These are phyloP conservation scores for Ceratocystis lukuohia DNA, from an alignment of 2,329 filamentous ascomycete species.

Conservation along the genomic window DNA sequence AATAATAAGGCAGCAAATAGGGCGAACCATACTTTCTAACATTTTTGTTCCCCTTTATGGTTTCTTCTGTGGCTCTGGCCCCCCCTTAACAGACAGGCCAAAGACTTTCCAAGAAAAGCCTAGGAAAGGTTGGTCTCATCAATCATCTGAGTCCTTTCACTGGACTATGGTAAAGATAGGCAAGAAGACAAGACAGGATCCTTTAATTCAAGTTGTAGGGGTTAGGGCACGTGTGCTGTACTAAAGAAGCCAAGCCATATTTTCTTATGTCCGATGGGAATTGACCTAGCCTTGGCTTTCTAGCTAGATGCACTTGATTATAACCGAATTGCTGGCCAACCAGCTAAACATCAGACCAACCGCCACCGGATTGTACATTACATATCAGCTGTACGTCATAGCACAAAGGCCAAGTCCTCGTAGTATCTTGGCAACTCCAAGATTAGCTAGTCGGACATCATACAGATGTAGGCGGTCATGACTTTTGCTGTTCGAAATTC, in stretches of 20 bases:
- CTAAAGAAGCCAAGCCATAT: background rate
- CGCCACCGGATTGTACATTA: background rate
- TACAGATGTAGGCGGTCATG: background rate
- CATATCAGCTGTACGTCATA: background rate
- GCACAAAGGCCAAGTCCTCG: background rate
- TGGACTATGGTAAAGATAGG: background rate
- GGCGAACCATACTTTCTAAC: background rate
- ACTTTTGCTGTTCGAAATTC: background rate
- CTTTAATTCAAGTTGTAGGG: slow-evolving; percentile 1
- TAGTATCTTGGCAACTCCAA: background rate
- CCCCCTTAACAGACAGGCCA: background rate
- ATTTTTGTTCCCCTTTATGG: too few species aligned
- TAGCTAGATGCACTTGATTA: background rate
- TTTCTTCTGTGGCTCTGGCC: background rate
- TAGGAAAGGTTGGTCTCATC: background rate
- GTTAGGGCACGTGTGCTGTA: too few species aligned
- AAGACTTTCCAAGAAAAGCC: background rate
- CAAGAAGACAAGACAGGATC: background rate
- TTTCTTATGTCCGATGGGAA: background rate
- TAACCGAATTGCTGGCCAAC: background rate
- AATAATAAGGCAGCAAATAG: background rate
- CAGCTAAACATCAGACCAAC: background rate
- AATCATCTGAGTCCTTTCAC: background rate
- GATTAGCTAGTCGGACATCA: background rate
- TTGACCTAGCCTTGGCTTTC: background rate